Evolutionary conservation across 192 early-diverging fungal genomes (phyloP), one percentile per base, ranked within the genome.

Genomic region (Umbelopsis sp.): DNA sequence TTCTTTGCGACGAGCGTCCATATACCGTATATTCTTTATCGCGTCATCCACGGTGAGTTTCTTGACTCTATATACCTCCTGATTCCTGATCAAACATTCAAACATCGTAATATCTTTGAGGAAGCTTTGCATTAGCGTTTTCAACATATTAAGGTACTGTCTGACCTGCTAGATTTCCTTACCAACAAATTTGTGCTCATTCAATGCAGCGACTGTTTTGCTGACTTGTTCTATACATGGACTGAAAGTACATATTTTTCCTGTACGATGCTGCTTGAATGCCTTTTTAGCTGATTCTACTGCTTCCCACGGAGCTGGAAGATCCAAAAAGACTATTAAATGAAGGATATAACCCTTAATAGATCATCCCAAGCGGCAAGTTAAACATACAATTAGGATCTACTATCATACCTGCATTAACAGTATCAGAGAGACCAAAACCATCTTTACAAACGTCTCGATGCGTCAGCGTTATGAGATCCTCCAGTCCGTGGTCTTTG

Each of bases 141-240:
- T 66, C 9, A 68, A 0, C 45, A 66, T 53, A 50, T 52, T 4
- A n/a, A 38, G 38, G 5, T 41, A 10, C 17, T 38, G 16, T n/a
- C 43, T 45, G 9, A 2, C 22, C 22, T 24, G 56, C 10, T 38
- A 47, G 8, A 41, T 41, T 41, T 41, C 38, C 78, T 69, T 81
- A 85, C 93, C 92, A n/a, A 92, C 84, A 81, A 97, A 98, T 5
- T 93, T 92, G 65, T 92, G 81, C 44, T 95, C 90, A 25, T 91
- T 86, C 66, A 99, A 79, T 22, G 90, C 90, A 26, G 82, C 73
- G 4, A 90, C 90, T 12, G 96, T 96, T 50, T 85, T 82, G 65
- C 91, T 87, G 32, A 99, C 95, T 77, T 99, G 97, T 76, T 99
- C 97, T 45, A 98, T 95, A 65, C 95, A 97, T 4, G 97, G 97